These are phyloP conservation scores for Coemansia sp. DNA, from an alignment of 192 early-diverging fungal species.

Conservation along the genomic window DNA sequence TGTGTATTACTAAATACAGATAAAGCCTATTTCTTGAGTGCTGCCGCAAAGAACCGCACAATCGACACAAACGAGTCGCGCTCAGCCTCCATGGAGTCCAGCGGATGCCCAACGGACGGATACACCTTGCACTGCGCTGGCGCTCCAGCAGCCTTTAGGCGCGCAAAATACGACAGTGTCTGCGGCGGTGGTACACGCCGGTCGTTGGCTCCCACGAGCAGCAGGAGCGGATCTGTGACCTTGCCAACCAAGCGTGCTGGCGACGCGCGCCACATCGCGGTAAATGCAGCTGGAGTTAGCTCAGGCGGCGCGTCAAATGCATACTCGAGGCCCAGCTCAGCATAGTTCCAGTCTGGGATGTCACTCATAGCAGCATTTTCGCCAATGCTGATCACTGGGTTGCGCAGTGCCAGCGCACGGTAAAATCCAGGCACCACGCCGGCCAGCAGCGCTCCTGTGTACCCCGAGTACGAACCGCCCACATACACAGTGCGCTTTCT, in stretches of 20 bases:
- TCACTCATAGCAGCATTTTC: conserved; percentile 61
- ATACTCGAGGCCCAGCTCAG: conserved; percentile 63
- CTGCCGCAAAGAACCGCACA: conserved; percentile 35
- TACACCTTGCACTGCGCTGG: conserved; percentile 58
- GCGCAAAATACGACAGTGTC: conserved; percentile 50
- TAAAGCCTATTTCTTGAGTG: conserved; percentile 18
- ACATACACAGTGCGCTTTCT: conserved; percentile 54
- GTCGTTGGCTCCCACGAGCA: conserved; percentile 67
- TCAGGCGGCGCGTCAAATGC: conserved; percentile 59
- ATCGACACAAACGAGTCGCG: conserved; percentile 49
- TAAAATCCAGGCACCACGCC: conserved; percentile 60
- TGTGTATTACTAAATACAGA: not conserved
- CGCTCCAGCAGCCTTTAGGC: conserved; percentile 42
- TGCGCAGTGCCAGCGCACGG: conserved; percentile 64
- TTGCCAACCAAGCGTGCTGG: conserved; percentile 58
- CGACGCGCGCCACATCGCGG: conserved; percentile 58
- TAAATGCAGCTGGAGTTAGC: conserved; percentile 58
- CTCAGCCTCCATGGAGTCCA: conserved; percentile 64
- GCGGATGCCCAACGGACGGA: conserved; percentile 59
- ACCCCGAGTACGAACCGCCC: conserved; percentile 78
- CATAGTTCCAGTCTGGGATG: conserved; percentile 73
- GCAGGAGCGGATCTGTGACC: conserved; percentile 64
- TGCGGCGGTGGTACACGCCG: conserved; percentile 73
- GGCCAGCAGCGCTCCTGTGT: conserved; percentile 62
- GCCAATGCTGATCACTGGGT: conserved; percentile 73